phyloP scores from a whole-genome alignment of 306 rosid genomes.

The Fagus sylvatica region DNA sequence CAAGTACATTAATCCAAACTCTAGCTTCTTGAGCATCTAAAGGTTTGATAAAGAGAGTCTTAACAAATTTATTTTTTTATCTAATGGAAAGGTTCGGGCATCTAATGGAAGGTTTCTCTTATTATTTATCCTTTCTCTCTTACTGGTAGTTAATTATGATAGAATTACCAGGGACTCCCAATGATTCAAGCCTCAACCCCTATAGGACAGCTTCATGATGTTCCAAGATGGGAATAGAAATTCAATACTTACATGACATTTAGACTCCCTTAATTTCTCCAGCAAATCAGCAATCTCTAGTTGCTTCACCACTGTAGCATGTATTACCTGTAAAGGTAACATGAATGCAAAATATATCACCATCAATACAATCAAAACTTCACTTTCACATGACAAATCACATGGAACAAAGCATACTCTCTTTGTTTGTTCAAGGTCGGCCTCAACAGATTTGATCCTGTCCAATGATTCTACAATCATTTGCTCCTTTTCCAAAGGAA shows the following conservation, averaged over 20 bases:
- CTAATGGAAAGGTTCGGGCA: too few relatives aligned
- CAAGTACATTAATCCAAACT: too few relatives aligned
- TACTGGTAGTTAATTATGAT: background rate
- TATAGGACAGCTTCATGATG: background rate
- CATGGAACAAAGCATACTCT: conserved; percentile 52
- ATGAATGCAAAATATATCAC: conserved; percentile 7
- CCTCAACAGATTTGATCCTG: conserved; percentile 85
- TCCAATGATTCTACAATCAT: conserved; percentile 82
- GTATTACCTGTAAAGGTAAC: conserved; percentile 57
- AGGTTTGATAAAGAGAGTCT: too few relatives aligned
- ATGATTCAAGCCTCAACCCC: background rate
- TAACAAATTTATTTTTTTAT: too few relatives aligned
- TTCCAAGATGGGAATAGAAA: background rate
- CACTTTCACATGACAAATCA: conserved; percentile 3
- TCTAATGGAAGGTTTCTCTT: too few relatives aligned
- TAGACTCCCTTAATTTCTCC: conserved; percentile 63
- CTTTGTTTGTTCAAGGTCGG: conserved; percentile 90
- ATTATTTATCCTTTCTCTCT: too few relatives aligned
- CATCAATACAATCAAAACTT: conserved; percentile 11
- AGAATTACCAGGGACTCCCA: background rate
- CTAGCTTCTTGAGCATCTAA: too few relatives aligned
- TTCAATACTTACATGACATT: conserved; percentile 59
- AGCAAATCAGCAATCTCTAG: conserved; percentile 70
- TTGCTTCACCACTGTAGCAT: conserved; percentile 70
- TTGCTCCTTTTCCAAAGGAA: conserved; percentile 83